phyloP scores from a whole-genome alignment of 768 basidiomycete species.

The Glaciozyma antarctica region DNA sequence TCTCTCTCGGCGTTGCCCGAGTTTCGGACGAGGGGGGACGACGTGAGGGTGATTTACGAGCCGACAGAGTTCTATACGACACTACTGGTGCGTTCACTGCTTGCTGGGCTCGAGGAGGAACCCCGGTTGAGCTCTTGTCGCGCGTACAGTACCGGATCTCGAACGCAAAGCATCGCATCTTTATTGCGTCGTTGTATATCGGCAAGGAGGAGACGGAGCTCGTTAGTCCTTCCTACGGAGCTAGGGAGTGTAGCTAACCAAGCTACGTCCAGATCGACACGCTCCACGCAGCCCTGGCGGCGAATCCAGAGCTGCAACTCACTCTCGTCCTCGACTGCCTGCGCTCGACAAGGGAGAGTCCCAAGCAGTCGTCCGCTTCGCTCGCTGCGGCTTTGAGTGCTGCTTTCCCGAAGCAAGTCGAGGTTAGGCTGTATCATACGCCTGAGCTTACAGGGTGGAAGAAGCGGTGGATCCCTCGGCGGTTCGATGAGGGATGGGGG shows the following conservation, averaged over 20 bases:
- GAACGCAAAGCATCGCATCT: constrained; percentile 67
- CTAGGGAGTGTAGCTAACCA: background rate
- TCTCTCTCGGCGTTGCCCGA: constrained; percentile 39
- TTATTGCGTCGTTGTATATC: constrained; percentile 83
- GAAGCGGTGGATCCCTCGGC: constrained; percentile 68
- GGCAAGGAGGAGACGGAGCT: constrained; percentile 68
- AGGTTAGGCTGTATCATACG: constrained; percentile 73
- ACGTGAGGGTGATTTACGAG: constrained; percentile 50
- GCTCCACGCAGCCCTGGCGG: constrained; percentile 52
- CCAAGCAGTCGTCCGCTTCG: constrained; percentile 43
- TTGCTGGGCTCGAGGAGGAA: too few species aligned
- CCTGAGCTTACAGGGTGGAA: constrained; percentile 69
- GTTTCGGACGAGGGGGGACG: constrained; percentile 45
- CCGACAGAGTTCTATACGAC: constrained; percentile 53
- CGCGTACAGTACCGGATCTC: constrained; percentile 58
- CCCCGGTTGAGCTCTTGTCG: background rate
- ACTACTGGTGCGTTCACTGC: constrained; percentile 46
- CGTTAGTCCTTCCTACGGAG: constrained; percentile 45
- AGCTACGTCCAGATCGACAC: constrained; percentile 55
- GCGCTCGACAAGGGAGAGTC: constrained; percentile 45
- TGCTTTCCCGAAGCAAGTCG: constrained; percentile 62
- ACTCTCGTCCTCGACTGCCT: constrained; percentile 64
- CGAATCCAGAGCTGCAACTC: constrained; percentile 56
- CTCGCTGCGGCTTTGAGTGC: constrained; percentile 59
- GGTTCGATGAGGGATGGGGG: constrained; percentile 99